phyloP scores from a whole-genome alignment of 768 basidiomycete species.

The Mycena rebaudengoi region DNA sequence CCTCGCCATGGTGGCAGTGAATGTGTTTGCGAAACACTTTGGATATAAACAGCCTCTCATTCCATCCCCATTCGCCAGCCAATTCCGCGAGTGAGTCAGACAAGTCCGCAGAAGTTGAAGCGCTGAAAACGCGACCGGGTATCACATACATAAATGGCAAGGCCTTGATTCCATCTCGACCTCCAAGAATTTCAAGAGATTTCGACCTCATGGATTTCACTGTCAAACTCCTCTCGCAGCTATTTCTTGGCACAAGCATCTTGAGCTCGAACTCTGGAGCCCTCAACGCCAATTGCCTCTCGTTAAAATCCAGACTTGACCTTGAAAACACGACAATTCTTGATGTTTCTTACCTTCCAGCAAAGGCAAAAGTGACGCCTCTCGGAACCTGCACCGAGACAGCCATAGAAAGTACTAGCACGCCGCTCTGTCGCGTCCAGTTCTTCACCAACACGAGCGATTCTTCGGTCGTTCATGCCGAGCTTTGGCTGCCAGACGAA shows the following conservation, averaged over 20 bases:
- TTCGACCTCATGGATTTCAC: constrained; percentile 6
- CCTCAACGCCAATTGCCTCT: background rate
- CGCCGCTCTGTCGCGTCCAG: constrained; percentile 12
- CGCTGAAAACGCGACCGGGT: no score
- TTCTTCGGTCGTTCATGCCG: constrained; percentile 11
- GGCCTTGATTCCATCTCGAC: no score
- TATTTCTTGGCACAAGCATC: background rate
- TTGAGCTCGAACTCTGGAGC: background rate
- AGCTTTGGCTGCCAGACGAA: constrained; percentile 24
- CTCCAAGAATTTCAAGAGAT: no score
- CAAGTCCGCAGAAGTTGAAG: no score
- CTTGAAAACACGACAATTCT: constrained; percentile 21
- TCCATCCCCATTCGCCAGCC: no score
- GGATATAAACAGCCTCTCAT: no score
- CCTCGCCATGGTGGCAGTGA: constrained; percentile 71
- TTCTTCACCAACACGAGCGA: constrained; percentile 11
- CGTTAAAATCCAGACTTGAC: constrained; percentile 10
- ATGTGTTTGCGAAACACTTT: no score
- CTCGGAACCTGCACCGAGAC: constrained; percentile 1
- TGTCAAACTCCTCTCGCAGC: background rate
- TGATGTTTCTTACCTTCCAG: constrained; percentile 11
- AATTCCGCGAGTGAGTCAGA: no score
- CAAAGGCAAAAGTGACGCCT: background rate
- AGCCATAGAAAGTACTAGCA: background rate
- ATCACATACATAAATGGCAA: no score